Base-by-base conservation (phyloP, 495 filamentous ascomycete genomes). In the Penicillium taxi region DNA sequence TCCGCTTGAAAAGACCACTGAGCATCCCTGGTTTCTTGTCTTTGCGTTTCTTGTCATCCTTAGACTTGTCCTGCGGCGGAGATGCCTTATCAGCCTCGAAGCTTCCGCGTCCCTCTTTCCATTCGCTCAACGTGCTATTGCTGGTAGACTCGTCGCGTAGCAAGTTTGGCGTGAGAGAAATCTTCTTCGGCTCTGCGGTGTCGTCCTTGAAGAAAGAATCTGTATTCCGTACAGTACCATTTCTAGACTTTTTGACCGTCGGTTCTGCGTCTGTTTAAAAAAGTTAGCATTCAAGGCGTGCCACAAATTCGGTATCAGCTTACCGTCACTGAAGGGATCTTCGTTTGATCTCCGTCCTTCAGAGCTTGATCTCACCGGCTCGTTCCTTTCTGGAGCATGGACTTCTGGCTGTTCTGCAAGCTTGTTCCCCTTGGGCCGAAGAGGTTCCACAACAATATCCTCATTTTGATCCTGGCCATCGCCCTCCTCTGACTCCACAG, bases 151-250 rank as follows among this genome's bases (percentile, higher is more conserved):
- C 89, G 41, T 96, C 90, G 11, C 91, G 78, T 24, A 96, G 69
- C n/a, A 99, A 68, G 43, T 90, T 94, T 9, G 91, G 91, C 0
- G 91, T 99, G 20, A 99, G 71, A 2, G 88, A 94, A 43, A 99
- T 95, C 67, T 99, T 99, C 60, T 90, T 84, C 1, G 91, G 95
- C 53, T 96, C 93, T 23, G 83, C 80, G 19, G 78, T 84, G 47
- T 98, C 91, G 43, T 96, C 91, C 59, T 88, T 93, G 72, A 94
- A 96, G 69, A 98, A 95, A 9, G 86, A 93, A 54, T 96, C 88
- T 9, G 84, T 87, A 52, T 89, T 89, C 39, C 89, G 75, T 14
- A 94, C 69, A 26, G 81, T 88, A 19, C 86, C 87, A 54, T 89
- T 89, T 47, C 82, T 78, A 20, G 86, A 86, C 47, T 80, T 80